A percentile compares a stretch with the other conserved stretches of the same genome.
Conservation (phyloP, 345 rosid genomes). For the Mallotus nudiflorus region DNA sequence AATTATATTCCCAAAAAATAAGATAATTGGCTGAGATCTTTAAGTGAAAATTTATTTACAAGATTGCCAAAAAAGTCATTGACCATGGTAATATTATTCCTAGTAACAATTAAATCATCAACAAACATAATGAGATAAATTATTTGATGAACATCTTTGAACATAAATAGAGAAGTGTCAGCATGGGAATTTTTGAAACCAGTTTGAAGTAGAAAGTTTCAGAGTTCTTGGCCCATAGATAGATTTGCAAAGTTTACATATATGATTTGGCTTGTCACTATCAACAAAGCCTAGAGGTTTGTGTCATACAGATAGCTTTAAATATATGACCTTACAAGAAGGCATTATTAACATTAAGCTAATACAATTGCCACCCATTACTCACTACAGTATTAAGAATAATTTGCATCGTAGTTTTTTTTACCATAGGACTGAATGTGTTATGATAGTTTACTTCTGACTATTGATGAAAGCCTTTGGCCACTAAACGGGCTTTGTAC, state of each 20-base stretch:
- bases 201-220: no score
- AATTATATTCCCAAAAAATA: background rate
- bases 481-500: no score
- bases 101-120: background rate
- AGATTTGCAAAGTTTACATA: background rate
- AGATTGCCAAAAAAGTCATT: background rate
- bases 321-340: no score
- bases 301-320: background rate
- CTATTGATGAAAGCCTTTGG: no score
- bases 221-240: background rate
- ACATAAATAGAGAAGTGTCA: background rate
- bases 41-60: background rate
- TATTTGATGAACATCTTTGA: background rate
- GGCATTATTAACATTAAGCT: no score
- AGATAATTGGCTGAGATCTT: no score
- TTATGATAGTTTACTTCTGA: no score
- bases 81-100: background rate
- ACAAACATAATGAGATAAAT: background rate
- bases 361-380: no score
- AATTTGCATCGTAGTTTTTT: no score
- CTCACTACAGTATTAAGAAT: background rate
- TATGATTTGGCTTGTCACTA: background rate
- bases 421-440: no score
- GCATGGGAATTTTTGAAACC: background rate
- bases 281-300: background rate